Evolutionary conservation across 768 basidiomycete species (phyloP).

Genomic region (Imleria badia): DNA sequence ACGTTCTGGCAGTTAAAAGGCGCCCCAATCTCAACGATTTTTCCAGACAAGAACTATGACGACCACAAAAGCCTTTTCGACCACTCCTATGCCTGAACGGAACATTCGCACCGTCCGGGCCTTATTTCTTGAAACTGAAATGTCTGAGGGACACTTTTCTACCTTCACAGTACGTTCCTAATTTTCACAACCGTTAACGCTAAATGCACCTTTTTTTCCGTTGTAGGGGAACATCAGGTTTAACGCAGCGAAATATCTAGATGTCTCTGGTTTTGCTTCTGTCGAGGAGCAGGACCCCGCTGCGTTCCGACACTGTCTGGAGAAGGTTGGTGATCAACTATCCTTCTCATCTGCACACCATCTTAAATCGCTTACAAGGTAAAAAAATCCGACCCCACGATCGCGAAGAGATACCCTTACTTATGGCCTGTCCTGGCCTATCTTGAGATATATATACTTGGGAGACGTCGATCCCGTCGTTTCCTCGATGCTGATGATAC

Average conservation of each 20-base stretch:
- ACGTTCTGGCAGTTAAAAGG: not conserved
- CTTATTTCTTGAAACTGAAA: not conserved
- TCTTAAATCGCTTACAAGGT: conserved; percentile 3
- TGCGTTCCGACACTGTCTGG: conserved; percentile 10
- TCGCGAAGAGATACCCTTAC: conserved; percentile 15
- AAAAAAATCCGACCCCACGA: conserved; percentile 7
- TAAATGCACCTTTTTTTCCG: not conserved
- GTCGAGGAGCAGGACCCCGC: conserved; percentile 14
- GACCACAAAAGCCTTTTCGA: not conserved
- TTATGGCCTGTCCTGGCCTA: conserved; percentile 18
- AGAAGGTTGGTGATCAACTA: conserved; percentile 7
- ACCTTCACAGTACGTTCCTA: conserved; percentile 7
- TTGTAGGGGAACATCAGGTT: conserved; percentile 2
- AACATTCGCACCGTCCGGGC: not conserved
- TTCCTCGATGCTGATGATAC: too few relatives aligned
- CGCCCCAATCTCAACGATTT: too few relatives aligned
- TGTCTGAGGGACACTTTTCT: not conserved
- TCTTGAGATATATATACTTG: conserved; percentile 6
- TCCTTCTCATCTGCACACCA: not conserved
- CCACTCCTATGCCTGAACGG: not conserved
- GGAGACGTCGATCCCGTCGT: not conserved
- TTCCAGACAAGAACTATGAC: conserved; percentile 1
- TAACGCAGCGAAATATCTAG: not conserved
- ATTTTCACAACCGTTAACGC: not conserved
- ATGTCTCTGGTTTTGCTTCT: not conserved